Evolutionary conservation across 768 basidiomycete genomes (phyloP).

Genomic region (Mycena galopus): DNA sequence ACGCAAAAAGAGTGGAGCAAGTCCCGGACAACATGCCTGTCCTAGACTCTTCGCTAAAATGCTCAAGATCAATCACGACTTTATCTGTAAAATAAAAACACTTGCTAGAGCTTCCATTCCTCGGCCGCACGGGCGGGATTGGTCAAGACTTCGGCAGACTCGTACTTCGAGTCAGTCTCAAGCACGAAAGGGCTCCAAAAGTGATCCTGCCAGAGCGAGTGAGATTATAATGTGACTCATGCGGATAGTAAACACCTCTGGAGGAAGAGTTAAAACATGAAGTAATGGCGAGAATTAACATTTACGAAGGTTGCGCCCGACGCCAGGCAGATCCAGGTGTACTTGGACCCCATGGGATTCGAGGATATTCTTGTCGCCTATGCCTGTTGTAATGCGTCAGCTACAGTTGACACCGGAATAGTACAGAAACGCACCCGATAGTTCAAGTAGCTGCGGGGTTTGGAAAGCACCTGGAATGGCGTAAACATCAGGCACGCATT

Average conservation of each 20-base stretch:
- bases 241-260: neutral
- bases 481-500: no score
- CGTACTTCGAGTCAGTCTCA: constrained; percentile 13
- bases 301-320: constrained; percentile 59
- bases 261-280: neutral
- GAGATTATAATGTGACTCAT: neutral
- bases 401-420: neutral
- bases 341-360: constrained; percentile 42
- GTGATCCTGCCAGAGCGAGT: constrained; percentile 3
- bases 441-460: constrained; percentile 49
- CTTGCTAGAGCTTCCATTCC: constrained; percentile 17
- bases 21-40: neutral
- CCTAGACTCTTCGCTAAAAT: constrained; percentile 6
- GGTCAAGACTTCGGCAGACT: constrained; percentile 21
- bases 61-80: no score
- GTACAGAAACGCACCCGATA: constrained; percentile 38
- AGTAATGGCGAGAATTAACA: neutral
- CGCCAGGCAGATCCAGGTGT: constrained; percentile 53
- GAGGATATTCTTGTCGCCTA: constrained; percentile 6
- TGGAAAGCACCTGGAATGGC: constrained; percentile 46
- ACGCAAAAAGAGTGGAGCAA: neutral
- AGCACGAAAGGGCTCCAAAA: constrained; percentile 2
- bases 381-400: constrained; percentile 1
- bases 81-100: no score
- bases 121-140: neutral